phyloP scores from a whole-genome alignment of 164 flowering plant genomes.

The Warburgia ugandensis region DNA sequence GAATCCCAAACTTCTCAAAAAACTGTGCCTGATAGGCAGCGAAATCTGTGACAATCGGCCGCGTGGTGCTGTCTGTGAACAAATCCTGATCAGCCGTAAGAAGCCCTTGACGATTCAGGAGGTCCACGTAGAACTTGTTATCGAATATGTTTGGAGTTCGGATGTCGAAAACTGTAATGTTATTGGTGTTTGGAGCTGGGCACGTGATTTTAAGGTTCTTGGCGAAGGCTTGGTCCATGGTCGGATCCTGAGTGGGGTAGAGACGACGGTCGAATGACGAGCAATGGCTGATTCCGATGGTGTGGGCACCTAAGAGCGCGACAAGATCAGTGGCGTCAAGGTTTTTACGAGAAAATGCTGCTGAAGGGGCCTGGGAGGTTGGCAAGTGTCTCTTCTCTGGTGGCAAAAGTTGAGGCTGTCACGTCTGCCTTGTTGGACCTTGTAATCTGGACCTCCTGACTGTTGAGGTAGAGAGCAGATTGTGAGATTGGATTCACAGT shows the following conservation, averaged over 20 bases:
- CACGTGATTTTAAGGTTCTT: constrained; percentile 29
- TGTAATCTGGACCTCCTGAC: constrained; percentile 59
- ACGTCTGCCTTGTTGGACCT: constrained; percentile 48
- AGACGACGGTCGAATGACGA: constrained; percentile 42
- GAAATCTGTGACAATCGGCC: constrained; percentile 38
- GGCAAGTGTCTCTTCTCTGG: constrained; percentile 23
- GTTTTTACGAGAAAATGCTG: constrained; percentile 26
- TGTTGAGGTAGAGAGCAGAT: constrained; percentile 15
- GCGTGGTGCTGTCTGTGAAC: constrained; percentile 37
- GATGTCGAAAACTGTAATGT: constrained; percentile 37
- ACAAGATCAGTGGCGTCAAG: constrained; percentile 47
- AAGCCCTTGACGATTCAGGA: constrained; percentile 56
- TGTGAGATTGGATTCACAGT: too few species aligned
- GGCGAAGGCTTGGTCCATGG: constrained; percentile 45
- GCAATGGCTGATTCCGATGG: constrained; percentile 62
- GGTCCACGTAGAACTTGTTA: constrained; percentile 61
- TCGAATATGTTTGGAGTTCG: constrained; percentile 48
- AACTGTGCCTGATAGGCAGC: constrained; percentile 39
- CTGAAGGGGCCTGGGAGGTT: constrained; percentile 37
- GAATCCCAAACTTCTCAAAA: constrained; percentile 40
- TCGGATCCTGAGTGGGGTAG: constrained; percentile 52
- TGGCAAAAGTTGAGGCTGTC: constrained; percentile 51
- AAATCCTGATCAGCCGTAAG: constrained; percentile 63
- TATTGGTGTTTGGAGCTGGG: constrained; percentile 20
- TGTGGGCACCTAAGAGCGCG: constrained; percentile 74